These are phyloP conservation scores for Hymenoscyphus fructigenus DNA, from an alignment of 2,329 filamentous ascomycete genomes.

Conservation along the genomic window DNA sequence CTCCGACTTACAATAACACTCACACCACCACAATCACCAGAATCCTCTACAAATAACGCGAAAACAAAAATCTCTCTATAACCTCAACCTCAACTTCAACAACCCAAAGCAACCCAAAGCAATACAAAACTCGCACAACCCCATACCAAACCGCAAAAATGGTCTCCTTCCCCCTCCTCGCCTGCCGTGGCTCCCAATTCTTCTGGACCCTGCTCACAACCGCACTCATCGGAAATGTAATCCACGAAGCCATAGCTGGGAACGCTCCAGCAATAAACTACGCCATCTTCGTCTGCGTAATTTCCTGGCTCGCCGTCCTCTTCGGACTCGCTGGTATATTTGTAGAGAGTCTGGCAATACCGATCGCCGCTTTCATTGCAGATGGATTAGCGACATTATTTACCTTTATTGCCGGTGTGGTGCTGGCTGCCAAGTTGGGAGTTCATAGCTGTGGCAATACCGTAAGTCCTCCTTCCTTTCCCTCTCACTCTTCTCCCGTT, in stretches of 20 bases:
- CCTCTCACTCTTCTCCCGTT: not conserved
- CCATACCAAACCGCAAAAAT: slow-evolving; percentile 17
- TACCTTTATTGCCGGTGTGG: slow-evolving; percentile 68
- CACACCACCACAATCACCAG: not conserved
- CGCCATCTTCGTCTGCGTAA: slow-evolving; percentile 67
- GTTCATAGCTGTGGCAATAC: slow-evolving; percentile 65
- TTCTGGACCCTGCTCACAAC: slow-evolving; percentile 34
- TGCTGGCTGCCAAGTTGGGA: slow-evolving; percentile 67
- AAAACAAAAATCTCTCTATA: not conserved
- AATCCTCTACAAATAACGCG: not conserved
- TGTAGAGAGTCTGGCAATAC: slow-evolving; percentile 51
- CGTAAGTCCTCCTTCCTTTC: slow-evolving; percentile 42
- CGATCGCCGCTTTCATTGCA: slow-evolving; percentile 51
- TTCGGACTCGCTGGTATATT: slow-evolving; percentile 60
- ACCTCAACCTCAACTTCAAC: not conserved
- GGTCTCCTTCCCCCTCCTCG: slow-evolving; percentile 25
- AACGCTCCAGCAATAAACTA: slow-evolving; percentile 57
- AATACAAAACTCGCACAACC: too few relatives aligned
- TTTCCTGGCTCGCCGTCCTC: slow-evolving; percentile 64
- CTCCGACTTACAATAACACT: not conserved
- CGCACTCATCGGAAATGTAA: slow-evolving; percentile 36
- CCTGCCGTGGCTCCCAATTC: slow-evolving; percentile 31
- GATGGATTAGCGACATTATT: slow-evolving; percentile 62
- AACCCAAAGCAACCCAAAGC: too few relatives aligned
- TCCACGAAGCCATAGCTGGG: slow-evolving; percentile 56